Evolutionary conservation across 1,139 yeast genomes (phyloP), one percentile per base, ranked within the genome.

Genomic region (Ogataea hybrid): DNA sequence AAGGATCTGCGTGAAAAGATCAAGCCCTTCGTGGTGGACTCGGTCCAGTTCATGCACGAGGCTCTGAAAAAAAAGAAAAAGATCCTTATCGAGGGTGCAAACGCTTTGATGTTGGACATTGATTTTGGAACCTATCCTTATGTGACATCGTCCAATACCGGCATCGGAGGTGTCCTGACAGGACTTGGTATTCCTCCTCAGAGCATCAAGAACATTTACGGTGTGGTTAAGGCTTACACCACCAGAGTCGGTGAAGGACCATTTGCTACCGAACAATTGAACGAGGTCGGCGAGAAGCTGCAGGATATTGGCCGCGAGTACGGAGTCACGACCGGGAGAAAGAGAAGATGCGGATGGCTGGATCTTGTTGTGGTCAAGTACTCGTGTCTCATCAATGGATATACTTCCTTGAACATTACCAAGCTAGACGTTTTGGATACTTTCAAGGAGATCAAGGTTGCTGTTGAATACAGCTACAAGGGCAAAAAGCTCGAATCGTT

Each of bases 211-310:
- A 83, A 88, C 63, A 73, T 89, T 37, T 88, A 84, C 63, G 99
- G 99, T 66, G 98, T 92, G 32, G 97, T 90, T 43, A 92, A 92
- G 73, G 98, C 98, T 35, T 92, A 92, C 68, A 94, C 98, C 37
- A 92, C 98, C 32, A 82, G 99, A 69, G 99, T 92, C 44, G 99
- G 99, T 59, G 97, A 89, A 61, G 99, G 99, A 50, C 98, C 99
- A 28, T 92, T 92, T 85, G 97, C 99, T 50, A 84, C 97, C 45
- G 99, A 92, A 69, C 97, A 90, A 66, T 77, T 90, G 64, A 89
- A 92, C 65, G 81, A 71, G 32, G 78, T 72, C 42, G 99, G 99
- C 59, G 96, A 85, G 61, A 79, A 81, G 52, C 75, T 92, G 61
- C 98, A 94, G 68, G 69, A 73, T 39, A 86, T 90, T 51, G 99